Conservation (phyloP, 2,329 filamentous ascomycete species). For the Diaporthe humulicola region DNA sequence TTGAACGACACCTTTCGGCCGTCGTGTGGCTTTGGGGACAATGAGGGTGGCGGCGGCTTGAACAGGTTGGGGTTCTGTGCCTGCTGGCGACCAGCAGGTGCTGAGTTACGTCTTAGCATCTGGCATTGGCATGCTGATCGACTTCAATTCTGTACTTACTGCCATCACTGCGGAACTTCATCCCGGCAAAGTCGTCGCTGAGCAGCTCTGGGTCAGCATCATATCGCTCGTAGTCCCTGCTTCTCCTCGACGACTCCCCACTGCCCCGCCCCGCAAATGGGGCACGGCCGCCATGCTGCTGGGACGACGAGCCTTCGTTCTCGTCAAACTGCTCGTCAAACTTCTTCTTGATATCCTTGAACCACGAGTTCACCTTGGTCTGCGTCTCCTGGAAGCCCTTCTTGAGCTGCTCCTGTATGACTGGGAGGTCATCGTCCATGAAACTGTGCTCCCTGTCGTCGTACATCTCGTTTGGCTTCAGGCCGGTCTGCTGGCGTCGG, state of each 20-base stretch:
- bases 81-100: conserved; percentile 61
- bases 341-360: conserved; percentile 91
- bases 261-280: conserved; percentile 63
- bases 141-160: conserved; percentile 59
- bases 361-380: conserved; percentile 92
- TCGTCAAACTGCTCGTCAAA: conserved; percentile 90
- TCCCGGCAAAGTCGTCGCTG: conserved; percentile 86
- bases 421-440: conserved; percentile 93
- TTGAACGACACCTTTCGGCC: conserved; percentile 70
- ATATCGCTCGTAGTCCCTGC: conserved; percentile 91
- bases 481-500: conserved; percentile 62
- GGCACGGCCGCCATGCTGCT: conserved; percentile 46
- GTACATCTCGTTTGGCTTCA: conserved; percentile 68
- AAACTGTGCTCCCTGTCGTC: conserved; percentile 88
- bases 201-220: conserved; percentile 94
- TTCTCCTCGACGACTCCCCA: conserved; percentile 76
- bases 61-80: conserved; percentile 83
- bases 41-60: conserved; percentile 72
- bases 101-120: conserved; percentile 51
- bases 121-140: neutral
- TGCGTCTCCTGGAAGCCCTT: conserved; percentile 97
- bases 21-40: conserved; percentile 63
- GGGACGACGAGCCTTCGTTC: conserved; percentile 67
- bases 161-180: conserved; percentile 73
- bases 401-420: conserved; percentile 91